These are phyloP conservation scores for Scleroderma citrinum DNA, from an alignment of 768 basidiomycete genomes.

Conservation along the genomic window DNA sequence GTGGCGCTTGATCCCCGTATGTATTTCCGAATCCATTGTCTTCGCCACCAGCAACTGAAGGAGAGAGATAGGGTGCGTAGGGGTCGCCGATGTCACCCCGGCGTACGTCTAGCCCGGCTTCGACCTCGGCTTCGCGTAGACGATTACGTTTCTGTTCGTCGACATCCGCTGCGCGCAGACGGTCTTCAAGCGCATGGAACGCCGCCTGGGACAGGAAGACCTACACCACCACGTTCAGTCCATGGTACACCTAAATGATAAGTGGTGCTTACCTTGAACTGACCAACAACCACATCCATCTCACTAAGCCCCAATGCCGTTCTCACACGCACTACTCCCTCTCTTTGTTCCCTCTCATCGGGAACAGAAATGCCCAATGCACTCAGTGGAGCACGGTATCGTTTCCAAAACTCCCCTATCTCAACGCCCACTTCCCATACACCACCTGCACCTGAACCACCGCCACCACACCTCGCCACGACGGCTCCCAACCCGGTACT, in stretches of 20 bases:
- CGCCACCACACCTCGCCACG: constrained; percentile 38
- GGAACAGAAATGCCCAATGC: constrained; percentile 38
- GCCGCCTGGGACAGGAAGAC: constrained; percentile 83
- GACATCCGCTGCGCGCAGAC: constrained; percentile 72
- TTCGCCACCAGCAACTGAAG: constrained; percentile 36
- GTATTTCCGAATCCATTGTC: constrained; percentile 30
- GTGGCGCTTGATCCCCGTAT: constrained; percentile 64
- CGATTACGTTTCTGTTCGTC: constrained; percentile 84
- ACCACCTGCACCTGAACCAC: constrained; percentile 26
- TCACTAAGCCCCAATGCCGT: constrained; percentile 55
- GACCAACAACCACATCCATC: constrained; percentile 73
- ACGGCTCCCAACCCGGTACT: constrained; percentile 77
- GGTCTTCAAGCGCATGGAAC: constrained; percentile 87
- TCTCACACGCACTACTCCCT: constrained; percentile 55
- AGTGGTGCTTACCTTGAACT: constrained; percentile 61
- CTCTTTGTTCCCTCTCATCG: constrained; percentile 51
- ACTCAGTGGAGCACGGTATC: constrained; percentile 68
- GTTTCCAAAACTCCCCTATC: constrained; percentile 76
- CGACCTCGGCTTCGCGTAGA: constrained; percentile 68
- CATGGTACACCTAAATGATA: neutral
- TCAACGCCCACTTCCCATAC: constrained; percentile 84
- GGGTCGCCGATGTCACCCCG: constrained; percentile 47
- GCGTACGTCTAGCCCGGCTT: constrained; percentile 57
- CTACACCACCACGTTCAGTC: too few relatives aligned
- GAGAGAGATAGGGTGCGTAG: constrained; percentile 70